phyloP scores from a whole-genome alignment of 129 eudicot genomes.

The sunflower (Helianthus annuus) region DNA sequence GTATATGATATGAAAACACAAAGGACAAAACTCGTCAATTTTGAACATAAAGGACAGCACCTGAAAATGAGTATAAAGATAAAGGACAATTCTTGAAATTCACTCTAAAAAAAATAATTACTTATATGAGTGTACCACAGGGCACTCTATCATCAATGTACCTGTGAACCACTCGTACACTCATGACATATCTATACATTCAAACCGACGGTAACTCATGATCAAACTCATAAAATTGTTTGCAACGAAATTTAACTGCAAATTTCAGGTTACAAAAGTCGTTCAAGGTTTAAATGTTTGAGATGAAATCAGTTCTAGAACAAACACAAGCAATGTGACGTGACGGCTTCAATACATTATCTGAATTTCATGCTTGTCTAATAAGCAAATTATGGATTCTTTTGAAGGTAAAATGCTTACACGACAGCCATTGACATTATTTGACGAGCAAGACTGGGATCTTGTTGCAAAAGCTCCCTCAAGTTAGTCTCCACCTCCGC shows the following conservation, averaged over 20 bases:
- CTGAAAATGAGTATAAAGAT: too few species aligned
- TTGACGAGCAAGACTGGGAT: slow-evolving; percentile 94
- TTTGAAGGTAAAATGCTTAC: slow-evolving; percentile 8
- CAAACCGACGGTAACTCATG: neutral
- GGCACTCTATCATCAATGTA: neutral
- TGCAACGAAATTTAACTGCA: neutral
- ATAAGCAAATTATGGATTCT: neutral
- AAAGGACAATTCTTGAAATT: too few species aligned
- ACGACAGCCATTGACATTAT: slow-evolving; percentile 93
- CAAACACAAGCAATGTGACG: slow-evolving; percentile 10
- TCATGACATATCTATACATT: neutral
- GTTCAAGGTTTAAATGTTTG: neutral
- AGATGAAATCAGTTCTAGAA: slow-evolving; percentile 11
- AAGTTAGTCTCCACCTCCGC: slow-evolving; percentile 77
- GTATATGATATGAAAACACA: too few species aligned
- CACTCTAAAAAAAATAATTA: too few species aligned
- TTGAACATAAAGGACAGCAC: too few species aligned
- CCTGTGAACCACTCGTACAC: too few species aligned
- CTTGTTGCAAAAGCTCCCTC: slow-evolving; percentile 93
- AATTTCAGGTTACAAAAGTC: slow-evolving; percentile 1
- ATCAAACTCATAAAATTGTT: neutral
- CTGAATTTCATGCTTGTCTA: neutral
- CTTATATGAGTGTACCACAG: too few species aligned
- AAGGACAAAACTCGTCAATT: too few species aligned
- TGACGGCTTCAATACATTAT: neutral